A percentile compares a stretch with the other conserved stretches of the same genome.
Evolutionary conservation across 2,329 filamentous ascomycete species (phyloP).

Genomic region (Rhexocercosporidium sp.): DNA sequence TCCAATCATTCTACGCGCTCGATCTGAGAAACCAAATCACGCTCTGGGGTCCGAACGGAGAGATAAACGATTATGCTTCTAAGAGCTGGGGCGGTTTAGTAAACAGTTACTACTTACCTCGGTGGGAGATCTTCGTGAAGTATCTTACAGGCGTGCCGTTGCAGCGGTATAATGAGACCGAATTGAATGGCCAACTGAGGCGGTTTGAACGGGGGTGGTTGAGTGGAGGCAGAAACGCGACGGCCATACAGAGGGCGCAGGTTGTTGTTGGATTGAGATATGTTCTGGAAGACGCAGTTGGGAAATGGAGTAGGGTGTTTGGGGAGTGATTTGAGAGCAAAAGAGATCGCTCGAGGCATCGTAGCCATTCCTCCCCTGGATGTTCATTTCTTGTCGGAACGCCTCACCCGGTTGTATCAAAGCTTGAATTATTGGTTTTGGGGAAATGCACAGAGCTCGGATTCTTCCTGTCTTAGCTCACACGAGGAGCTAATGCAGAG

Average conservation of each 20-base stretch:
- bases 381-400: not conserved
- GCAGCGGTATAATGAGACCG: constrained; percentile 32
- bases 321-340: not conserved
- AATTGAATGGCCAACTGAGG: constrained; percentile 20
- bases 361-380: not conserved
- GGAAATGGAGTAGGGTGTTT: not conserved
- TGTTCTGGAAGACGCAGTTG: constrained; percentile 6
- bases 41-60: constrained; percentile 53
- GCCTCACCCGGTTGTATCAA: not conserved
- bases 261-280: not conserved
- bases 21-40: constrained; percentile 57
- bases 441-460: not conserved
- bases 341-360: not conserved
- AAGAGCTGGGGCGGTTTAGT: constrained; percentile 56
- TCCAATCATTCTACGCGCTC: constrained; percentile 49
- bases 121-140: constrained; percentile 53
- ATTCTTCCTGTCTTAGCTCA: not conserved
- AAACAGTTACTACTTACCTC: constrained; percentile 50
- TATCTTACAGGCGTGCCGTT: constrained; percentile 41
- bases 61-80: constrained; percentile 56
- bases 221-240: constrained; percentile 1
- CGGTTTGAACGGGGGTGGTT: constrained; percentile 11
- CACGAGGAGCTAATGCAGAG: not conserved
- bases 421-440: not conserved
- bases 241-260: not conserved